Base-by-base conservation (phyloP, 257 asterid genomes). In the Nicotiana otophora region DNA sequence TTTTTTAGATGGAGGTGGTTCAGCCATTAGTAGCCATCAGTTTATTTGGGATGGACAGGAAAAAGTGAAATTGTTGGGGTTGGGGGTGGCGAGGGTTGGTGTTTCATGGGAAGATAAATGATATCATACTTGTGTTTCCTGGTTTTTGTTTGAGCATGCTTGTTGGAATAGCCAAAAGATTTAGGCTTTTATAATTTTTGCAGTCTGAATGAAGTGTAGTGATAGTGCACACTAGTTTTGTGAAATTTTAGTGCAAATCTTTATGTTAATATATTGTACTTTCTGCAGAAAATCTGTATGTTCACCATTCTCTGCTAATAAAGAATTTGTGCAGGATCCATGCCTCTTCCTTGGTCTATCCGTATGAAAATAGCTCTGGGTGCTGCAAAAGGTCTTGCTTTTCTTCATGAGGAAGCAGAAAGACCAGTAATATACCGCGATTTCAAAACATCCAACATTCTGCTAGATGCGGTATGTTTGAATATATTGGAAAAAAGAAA, bases 371-470 rank as follows among this genome's bases (percentile, higher is more conserved):
- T 96, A 83, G 99, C 97, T 85, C 86, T 96, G 64, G 98, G 98
- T 82, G 99, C 99, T 86, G 99, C 99, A 19, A 90, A 89, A 81
- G 99, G 99, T 77, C 98, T 96, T 66, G 92, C 97, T 79, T 96
- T 96, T 87, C 98, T 96, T 81, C 99, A 96, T 0, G 99, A 93
- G 90, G 98, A 96, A 91, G 98, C 98, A n/a, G 94, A 94, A 88
- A 93, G 98, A 69, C 98, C 97, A 0, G 96, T 94, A 26, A 96
- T 96, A 67, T 96, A 90, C 85, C 98, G 99, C 34, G 99, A 96
- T 90, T 96, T 96, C 78, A 96, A 96, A 91, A 96, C 99, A n/a
- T 94, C 99, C 31, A 96, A 96, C 87, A 94, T 96, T 87, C 92
- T 96, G 54, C 85, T 96, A 85, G 98, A 96, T 83, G 97, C 99